phyloP scores from a whole-genome alignment of 495 filamentous ascomycete genomes.

The Chaetomidium leptoderma region DNA sequence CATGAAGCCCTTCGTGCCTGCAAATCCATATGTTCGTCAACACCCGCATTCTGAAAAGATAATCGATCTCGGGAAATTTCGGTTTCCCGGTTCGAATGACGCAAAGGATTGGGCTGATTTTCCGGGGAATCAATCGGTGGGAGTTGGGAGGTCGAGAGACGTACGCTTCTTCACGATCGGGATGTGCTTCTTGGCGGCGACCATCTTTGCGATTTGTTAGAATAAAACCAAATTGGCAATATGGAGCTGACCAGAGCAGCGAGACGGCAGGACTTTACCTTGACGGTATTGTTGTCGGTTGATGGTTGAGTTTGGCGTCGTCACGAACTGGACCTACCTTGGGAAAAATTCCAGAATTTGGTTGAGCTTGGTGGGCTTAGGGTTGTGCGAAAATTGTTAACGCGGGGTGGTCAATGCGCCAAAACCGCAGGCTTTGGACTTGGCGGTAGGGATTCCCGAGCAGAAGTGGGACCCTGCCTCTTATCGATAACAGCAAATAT shows the following conservation, averaged over 20 bases:
- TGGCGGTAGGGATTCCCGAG: slow-evolving; percentile 8
- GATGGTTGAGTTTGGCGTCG: slow-evolving; percentile 41
- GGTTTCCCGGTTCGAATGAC: slow-evolving; percentile 3
- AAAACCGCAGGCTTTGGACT: not conserved
- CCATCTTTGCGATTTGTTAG: slow-evolving; percentile 66
- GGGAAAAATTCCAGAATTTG: slow-evolving; percentile 40
- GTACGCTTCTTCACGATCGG: slow-evolving; percentile 99
- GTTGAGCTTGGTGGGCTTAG: slow-evolving; percentile 33
- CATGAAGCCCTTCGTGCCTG: slow-evolving; percentile 84
- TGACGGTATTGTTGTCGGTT: slow-evolving; percentile 44
- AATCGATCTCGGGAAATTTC: not conserved
- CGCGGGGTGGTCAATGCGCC: slow-evolving; percentile 25
- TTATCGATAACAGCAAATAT: slow-evolving; percentile 4
- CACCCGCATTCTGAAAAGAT: slow-evolving; percentile 12
- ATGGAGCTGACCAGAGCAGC: slow-evolving; percentile 2
- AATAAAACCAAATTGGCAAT: slow-evolving; percentile 11
- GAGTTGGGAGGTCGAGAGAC: slow-evolving; percentile 36
- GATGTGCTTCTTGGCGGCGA: slow-evolving; percentile 96
- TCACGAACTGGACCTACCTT: slow-evolving; percentile 35
- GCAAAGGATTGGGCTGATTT: slow-evolving; percentile 6
- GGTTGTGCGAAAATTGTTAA: slow-evolving; percentile 36
- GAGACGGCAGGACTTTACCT: slow-evolving; percentile 34
- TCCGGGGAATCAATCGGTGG: slow-evolving; percentile 15
- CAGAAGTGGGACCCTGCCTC: not conserved
- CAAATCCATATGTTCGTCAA: slow-evolving; percentile 28